Evolutionary conservation across 2,329 filamentous ascomycete species (phyloP).

Genomic region (Coleophoma eucalyptorum): DNA sequence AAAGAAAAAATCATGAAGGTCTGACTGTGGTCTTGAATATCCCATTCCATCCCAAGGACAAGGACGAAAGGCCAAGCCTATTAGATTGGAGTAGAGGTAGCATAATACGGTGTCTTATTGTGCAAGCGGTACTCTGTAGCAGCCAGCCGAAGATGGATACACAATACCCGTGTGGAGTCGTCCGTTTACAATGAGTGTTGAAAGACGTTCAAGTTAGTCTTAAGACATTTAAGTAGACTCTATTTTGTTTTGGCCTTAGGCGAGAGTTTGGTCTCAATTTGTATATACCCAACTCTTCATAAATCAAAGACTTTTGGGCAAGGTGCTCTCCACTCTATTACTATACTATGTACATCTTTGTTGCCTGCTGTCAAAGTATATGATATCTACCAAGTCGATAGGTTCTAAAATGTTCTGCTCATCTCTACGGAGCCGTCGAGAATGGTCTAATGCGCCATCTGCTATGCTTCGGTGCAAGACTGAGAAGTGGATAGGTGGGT

Average conservation of each 20-base stretch:
- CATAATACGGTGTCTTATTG: background rate
- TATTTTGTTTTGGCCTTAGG: too few relatives aligned
- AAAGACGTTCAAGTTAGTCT: constrained; percentile 7
- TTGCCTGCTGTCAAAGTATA: too few relatives aligned
- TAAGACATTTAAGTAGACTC: background rate
- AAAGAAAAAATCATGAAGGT: background rate
- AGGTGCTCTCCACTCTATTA: background rate
- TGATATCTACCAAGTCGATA: too few relatives aligned
- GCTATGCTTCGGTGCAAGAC: constrained; percentile 16
- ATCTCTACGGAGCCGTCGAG: constrained; percentile 22
- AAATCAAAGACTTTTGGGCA: constrained; percentile 2
- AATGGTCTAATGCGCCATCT: constrained; percentile 23
- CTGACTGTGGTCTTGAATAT: too few relatives aligned
- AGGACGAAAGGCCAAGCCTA: too few relatives aligned
- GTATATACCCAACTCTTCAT: constrained; percentile 12
- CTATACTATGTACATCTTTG: background rate
- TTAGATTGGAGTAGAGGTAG: too few relatives aligned
- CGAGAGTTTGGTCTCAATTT: too few relatives aligned
- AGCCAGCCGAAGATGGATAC: background rate
- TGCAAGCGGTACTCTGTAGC: background rate
- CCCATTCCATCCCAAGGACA: too few relatives aligned
- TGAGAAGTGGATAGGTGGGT: constrained; percentile 26
- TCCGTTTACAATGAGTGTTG: background rate
- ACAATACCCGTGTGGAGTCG: background rate
- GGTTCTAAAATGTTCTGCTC: constrained; percentile 25